phyloP scores from a whole-genome alignment of 371 early-diverging fungal species.

The Rhizomucor miehei region DNA sequence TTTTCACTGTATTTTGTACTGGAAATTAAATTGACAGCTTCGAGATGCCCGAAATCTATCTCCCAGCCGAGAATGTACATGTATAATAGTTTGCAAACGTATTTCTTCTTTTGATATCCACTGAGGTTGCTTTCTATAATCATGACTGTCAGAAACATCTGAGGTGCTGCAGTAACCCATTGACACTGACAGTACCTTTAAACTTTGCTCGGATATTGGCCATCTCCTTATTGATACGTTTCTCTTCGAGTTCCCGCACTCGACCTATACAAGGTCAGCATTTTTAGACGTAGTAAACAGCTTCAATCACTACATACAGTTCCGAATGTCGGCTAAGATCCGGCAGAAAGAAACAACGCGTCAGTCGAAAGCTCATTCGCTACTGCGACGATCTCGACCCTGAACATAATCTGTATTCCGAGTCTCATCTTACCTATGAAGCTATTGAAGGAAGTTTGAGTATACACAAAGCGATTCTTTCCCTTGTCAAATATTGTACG shows the following conservation, averaged over 20 bases:
- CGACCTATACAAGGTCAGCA: slow-evolving; percentile 64
- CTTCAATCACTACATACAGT: slow-evolving; percentile 29
- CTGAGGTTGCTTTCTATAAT: slow-evolving; percentile 78
- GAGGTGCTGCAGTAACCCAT: background rate
- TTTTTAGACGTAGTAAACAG: background rate
- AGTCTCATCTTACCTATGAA: slow-evolving; percentile 11
- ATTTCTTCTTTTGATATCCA: slow-evolving; percentile 98
- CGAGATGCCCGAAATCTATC: slow-evolving; percentile 95
- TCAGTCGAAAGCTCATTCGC: slow-evolving; percentile 2
- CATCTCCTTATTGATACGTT: slow-evolving; percentile 97
- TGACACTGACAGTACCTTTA: slow-evolving; percentile 68
- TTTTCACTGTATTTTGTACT: slow-evolving; percentile 94
- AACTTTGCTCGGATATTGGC: slow-evolving; percentile 97
- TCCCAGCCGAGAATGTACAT: slow-evolving; percentile 98
- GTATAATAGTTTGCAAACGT: slow-evolving; percentile 96
- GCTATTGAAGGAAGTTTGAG: slow-evolving; percentile 1
- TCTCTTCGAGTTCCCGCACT: slow-evolving; percentile 93
- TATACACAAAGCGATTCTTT: background rate
- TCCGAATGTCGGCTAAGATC: slow-evolving; percentile 33
- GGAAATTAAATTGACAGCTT: slow-evolving; percentile 90
- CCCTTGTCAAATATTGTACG: background rate
- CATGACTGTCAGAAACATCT: background rate
- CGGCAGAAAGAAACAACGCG: background rate
- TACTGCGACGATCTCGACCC: slow-evolving; percentile 1
- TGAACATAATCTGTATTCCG: background rate